Percentiles rank a stretch among this genome's conserved stretches.
phyloP scores from a whole-genome alignment of 805 yeast genomes.

The Metschnikowia borealis region DNA sequence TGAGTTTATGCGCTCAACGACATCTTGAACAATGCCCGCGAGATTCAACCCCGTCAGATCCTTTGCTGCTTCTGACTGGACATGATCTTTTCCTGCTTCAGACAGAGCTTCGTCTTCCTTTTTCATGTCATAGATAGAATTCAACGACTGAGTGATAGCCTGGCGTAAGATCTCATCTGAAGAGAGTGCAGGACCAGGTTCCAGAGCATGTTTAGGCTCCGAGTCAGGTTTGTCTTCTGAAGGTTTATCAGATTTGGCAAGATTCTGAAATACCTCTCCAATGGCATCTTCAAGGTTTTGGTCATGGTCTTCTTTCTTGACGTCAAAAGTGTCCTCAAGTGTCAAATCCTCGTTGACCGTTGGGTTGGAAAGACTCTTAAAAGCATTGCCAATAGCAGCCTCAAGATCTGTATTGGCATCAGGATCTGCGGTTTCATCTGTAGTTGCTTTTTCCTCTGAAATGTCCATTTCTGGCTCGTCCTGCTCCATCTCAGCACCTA shows the following conservation, averaged over 20 bases:
- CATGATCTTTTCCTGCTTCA: no score
- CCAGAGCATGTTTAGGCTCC: not conserved
- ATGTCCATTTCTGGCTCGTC: no score
- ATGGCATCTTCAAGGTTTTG: slow-evolving; percentile 11
- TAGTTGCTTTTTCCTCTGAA: not conserved
- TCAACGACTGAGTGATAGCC: not conserved
- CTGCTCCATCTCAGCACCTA: no score
- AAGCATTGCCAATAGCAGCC: slow-evolving; percentile 31
- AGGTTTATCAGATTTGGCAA: not conserved
- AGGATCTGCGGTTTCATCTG: no score
- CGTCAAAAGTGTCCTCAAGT: not conserved
- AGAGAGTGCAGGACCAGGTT: not conserved
- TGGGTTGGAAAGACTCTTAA: slow-evolving; percentile 11
- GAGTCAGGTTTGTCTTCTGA: not conserved
- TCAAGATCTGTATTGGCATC: slow-evolving; percentile 6
- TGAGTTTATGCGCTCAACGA: slow-evolving; percentile 21
- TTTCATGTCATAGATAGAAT: not conserved
- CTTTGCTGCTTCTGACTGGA: not conserved
- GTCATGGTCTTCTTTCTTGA: not conserved
- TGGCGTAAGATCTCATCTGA: slow-evolving; percentile 2
- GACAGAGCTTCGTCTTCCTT: slow-evolving; percentile 13
- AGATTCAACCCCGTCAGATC: not conserved
- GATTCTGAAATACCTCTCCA: slow-evolving; percentile 8
- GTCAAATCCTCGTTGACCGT: not conserved
- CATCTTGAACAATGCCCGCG: slow-evolving; percentile 25